Percentiles rank a stretch among this genome's conserved stretches.
phyloP scores from a whole-genome alignment of 129 eudicot species.

The Centaurea solstitialis region DNA sequence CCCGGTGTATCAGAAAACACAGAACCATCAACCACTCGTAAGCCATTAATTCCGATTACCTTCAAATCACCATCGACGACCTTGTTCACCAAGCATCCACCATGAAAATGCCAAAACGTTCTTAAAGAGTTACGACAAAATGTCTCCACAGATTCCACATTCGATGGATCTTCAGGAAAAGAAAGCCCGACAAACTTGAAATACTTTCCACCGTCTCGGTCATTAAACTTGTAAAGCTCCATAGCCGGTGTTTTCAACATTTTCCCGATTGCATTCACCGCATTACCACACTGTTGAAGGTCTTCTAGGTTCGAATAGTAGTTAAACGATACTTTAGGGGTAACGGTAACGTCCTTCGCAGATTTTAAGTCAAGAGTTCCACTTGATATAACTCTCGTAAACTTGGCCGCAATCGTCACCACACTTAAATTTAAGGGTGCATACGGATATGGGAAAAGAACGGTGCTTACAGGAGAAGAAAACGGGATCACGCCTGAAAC shows the following conservation, averaged over 20 bases:
- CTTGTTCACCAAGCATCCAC: constrained; percentile 23
- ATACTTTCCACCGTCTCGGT: not conserved
- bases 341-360: not conserved
- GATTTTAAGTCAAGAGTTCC: constrained; percentile 14
- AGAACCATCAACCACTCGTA: constrained; percentile 13
- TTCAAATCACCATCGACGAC: constrained; percentile 16
- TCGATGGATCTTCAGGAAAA: not conserved
- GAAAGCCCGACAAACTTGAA: not conserved
- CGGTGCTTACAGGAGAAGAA: not conserved
- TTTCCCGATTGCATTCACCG: not conserved
- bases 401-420: not conserved
- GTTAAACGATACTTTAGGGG: constrained; percentile 16
- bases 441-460: not conserved
- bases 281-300: not conserved
- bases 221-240: constrained; percentile 14
- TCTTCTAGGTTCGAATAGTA: not conserved
- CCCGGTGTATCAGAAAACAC: constrained; percentile 13
- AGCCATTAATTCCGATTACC: constrained; percentile 14
- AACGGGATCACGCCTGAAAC: constrained; percentile 13
- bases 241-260: not conserved
- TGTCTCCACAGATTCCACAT: constrained; percentile 1
- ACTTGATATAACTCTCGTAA: not conserved
- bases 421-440: constrained; percentile 23
- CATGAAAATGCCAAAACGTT: constrained; percentile 20
- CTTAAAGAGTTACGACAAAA: constrained; percentile 12